Conservation (phyloP, 2,329 filamentous ascomycete species). For the Bipolaris bicolor region DNA sequence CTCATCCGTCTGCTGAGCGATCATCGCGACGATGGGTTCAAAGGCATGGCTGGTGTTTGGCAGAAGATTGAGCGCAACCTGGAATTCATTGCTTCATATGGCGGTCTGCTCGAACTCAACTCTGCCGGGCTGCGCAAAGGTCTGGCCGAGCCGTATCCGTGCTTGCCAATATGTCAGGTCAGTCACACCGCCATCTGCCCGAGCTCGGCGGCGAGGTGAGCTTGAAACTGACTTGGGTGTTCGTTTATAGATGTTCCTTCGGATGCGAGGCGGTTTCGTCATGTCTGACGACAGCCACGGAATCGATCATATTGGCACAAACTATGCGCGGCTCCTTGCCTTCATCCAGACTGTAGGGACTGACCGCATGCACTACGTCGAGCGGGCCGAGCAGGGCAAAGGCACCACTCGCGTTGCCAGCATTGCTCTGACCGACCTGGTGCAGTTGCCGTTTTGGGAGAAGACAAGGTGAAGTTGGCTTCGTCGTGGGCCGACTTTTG, state of each 20-base stretch:
- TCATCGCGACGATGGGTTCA: constrained; percentile 67
- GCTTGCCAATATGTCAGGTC: constrained; percentile 76
- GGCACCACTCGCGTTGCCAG: constrained; percentile 42
- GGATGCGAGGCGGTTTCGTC: constrained; percentile 79
- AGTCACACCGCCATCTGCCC: constrained; percentile 43
- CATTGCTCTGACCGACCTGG: constrained; percentile 39
- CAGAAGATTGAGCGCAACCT: constrained; percentile 75
- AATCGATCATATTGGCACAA: constrained; percentile 82
- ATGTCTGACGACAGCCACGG: constrained; percentile 96
- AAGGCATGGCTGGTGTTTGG: constrained; percentile 71
- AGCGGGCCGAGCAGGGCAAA: constrained; percentile 28
- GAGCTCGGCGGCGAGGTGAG: constrained; percentile 7
- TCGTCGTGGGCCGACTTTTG: constrained; percentile 7
- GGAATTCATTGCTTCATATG: constrained; percentile 70
- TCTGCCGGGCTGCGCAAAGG: constrained; percentile 87
- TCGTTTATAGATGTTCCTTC: constrained; percentile 67
- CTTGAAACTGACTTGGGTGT: constrained; percentile 29
- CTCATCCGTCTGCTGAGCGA: constrained; percentile 81
- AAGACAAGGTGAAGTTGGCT: constrained; percentile 20
- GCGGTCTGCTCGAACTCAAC: constrained; percentile 88
- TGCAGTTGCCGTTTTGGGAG: constrained; percentile 40
- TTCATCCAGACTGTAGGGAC: constrained; percentile 74
- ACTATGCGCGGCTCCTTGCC: constrained; percentile 73
- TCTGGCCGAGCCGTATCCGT: constrained; percentile 87
- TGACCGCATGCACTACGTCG: constrained; percentile 57